A percentile compares a stretch with the other conserved stretches of the same genome.
Conservation (phyloP, 495 filamentous ascomycete genomes). For the Penicillium pancosmium region DNA sequence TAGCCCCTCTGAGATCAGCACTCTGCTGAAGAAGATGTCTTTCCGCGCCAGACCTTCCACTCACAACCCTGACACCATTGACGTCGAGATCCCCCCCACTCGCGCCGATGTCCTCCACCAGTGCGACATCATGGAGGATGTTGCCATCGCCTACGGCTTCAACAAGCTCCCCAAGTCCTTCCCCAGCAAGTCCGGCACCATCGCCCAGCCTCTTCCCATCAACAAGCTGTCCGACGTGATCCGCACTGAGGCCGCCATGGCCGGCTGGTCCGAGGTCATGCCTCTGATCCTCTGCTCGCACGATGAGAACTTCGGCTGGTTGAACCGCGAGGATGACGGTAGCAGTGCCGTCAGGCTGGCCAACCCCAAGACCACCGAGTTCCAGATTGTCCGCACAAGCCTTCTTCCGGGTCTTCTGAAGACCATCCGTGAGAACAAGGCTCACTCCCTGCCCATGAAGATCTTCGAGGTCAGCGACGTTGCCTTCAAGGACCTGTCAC, state of each 20-base stretch:
- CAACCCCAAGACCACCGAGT: slow-evolving; percentile 95
- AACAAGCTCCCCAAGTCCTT: slow-evolving; percentile 86
- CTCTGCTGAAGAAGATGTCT: slow-evolving; percentile 83
- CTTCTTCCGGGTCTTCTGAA: slow-evolving; percentile 91
- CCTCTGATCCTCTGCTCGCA: slow-evolving; percentile 96
- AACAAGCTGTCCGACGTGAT: slow-evolving; percentile 96
- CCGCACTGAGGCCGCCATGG: slow-evolving; percentile 86
- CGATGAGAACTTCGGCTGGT: slow-evolving; percentile 97
- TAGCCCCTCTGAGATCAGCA: slow-evolving; percentile 69
- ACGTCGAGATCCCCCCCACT: slow-evolving; percentile 82
- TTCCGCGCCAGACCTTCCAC: slow-evolving; percentile 72
- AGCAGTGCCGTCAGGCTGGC: slow-evolving; percentile 82
- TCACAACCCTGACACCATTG: slow-evolving; percentile 64
- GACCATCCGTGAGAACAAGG: slow-evolving; percentile 93
- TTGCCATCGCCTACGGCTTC: slow-evolving; percentile 94
- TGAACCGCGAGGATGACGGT: slow-evolving; percentile 90
- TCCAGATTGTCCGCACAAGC: slow-evolving; percentile 92
- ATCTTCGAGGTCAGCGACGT: slow-evolving; percentile 94
- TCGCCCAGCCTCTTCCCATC: slow-evolving; percentile 83
- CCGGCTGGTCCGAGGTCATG: slow-evolving; percentile 95
- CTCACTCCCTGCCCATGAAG: slow-evolving; percentile 85
- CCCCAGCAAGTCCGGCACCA: slow-evolving; percentile 79
- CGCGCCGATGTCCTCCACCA: slow-evolving; percentile 94
- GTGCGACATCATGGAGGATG: slow-evolving; percentile 98
- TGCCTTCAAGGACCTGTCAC: slow-evolving; percentile 76